Conservation (phyloP, 345 rosid species). For the Citrus australasica region DNA sequence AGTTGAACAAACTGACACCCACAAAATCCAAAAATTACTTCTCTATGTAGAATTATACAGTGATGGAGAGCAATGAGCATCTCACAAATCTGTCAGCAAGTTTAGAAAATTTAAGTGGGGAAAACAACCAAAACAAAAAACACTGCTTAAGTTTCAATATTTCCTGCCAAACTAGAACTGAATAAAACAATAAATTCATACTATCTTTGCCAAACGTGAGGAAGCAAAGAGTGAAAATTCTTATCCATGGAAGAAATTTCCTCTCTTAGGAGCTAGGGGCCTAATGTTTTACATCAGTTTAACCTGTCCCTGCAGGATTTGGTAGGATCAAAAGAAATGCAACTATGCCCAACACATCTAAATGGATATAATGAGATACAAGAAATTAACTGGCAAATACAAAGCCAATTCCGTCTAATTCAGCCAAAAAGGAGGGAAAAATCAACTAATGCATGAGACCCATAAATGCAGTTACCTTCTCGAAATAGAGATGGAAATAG, state of each 20-base stretch:
- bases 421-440: background rate
- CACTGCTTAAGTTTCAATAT: background rate
- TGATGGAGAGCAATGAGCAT: background rate
- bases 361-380: background rate
- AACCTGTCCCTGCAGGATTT: background rate
- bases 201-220: background rate
- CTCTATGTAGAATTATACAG: too few species aligned
- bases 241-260: background rate
- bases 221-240: background rate
- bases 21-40: too few species aligned
- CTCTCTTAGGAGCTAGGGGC: background rate
- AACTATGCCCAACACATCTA: background rate
- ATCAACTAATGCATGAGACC: background rate
- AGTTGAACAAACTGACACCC: too few species aligned
- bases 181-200: background rate
- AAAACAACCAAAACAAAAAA: too few species aligned
- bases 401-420: background rate
- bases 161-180: background rate
- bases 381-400: background rate
- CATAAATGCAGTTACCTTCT: constrained; percentile 62
- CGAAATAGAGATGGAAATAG: constrained; percentile 88
- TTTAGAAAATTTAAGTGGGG: background rate
- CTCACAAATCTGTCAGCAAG: background rate
- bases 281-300: background rate
- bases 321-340: background rate